These are phyloP conservation scores for Paecilomyces sp. DNA, from an alignment of 2,329 filamentous ascomycete genomes.

Conservation along the genomic window DNA sequence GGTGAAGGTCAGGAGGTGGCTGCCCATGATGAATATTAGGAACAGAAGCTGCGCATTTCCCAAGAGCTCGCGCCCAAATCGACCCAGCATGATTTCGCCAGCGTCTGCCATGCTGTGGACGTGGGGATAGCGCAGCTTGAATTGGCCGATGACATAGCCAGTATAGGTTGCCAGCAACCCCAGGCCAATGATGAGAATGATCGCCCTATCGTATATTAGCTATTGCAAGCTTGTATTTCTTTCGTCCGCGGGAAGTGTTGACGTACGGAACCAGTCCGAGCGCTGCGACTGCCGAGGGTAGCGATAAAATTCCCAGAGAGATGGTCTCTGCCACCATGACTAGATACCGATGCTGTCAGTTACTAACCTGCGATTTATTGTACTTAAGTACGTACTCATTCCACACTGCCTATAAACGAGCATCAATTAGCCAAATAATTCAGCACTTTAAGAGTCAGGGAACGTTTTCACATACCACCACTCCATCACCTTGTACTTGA, in stretches of 20 bases:
- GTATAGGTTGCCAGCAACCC: conserved; percentile 54
- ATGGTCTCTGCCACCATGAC: conserved; percentile 56
- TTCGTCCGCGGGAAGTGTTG: neutral
- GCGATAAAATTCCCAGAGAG: conserved; percentile 49
- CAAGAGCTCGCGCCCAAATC: conserved; percentile 55
- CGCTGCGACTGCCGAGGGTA: conserved; percentile 46
- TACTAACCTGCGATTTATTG: neutral
- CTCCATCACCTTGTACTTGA: conserved; percentile 46
- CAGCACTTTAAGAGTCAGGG: neutral
- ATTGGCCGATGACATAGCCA: conserved; percentile 54
- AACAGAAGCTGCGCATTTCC: conserved; percentile 57
- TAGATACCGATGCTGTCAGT: conserved; percentile 4
- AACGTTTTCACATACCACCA: conserved; percentile 34
- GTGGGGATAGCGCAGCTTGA: conserved; percentile 50
- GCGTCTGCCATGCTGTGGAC: conserved; percentile 63
- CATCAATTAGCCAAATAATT: neutral
- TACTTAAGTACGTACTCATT: conserved; percentile 22
- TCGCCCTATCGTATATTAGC: conserved; percentile 25
- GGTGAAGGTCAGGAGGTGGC: conserved; percentile 64
- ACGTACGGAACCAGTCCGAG: conserved; percentile 47
- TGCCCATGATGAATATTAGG: conserved; percentile 62
- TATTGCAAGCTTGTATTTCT: neutral
- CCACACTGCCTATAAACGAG: conserved; percentile 31
- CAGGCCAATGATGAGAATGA: conserved; percentile 47
- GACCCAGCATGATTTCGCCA: conserved; percentile 55